phyloP scores from a whole-genome alignment of 768 basidiomycete species.

The Psilocybe sp. region DNA sequence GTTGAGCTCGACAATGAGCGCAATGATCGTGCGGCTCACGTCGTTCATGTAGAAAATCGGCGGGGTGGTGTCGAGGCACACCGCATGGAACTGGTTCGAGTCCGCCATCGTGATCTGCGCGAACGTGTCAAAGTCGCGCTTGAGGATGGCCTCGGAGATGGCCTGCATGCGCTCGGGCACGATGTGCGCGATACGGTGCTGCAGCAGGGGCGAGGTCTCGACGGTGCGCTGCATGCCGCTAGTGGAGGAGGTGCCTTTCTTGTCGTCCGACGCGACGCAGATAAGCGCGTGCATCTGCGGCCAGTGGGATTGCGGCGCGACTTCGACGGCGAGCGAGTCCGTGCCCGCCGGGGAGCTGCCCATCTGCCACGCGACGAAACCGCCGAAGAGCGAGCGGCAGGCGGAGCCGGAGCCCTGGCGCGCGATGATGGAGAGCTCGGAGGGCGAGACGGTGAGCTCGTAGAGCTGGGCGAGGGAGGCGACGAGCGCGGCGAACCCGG shows the following conservation, averaged over 20 bases:
- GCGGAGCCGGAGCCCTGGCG: conserved; percentile 98
- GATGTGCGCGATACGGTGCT: conserved; percentile 83
- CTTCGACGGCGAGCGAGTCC: conserved; percentile 86
- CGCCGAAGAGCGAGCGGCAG: conserved; percentile 95
- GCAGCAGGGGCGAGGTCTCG: conserved; percentile 83
- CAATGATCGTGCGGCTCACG: conserved; percentile 89
- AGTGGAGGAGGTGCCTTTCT: conserved; percentile 94
- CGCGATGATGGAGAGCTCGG: conserved; percentile 87
- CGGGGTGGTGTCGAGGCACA: conserved; percentile 93
- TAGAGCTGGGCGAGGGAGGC: conserved; percentile 88
- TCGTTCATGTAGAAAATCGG: conserved; percentile 99
- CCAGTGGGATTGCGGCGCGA: conserved; percentile 88
- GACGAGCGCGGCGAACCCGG: conserved; percentile 94
- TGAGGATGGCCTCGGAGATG: conserved; percentile 78
- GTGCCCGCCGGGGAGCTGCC: conserved; percentile 64
- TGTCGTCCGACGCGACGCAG: conserved; percentile 93
- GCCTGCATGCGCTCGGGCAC: conserved; percentile 85
- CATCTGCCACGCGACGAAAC: conserved; percentile 94
- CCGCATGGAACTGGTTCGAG: conserved; percentile 98
- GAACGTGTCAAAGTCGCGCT: conserved; percentile 83
- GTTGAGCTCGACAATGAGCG: conserved; percentile 90
- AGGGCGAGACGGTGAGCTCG: conserved; percentile 71
- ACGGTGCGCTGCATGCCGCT: conserved; percentile 98
- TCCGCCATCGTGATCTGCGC: conserved; percentile 94
- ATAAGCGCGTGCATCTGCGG: conserved; percentile 95